These are phyloP conservation scores for Rhodotorula sp. DNA, from an alignment of 1,284 basidiomycete genomes.

Conservation along the genomic window DNA sequence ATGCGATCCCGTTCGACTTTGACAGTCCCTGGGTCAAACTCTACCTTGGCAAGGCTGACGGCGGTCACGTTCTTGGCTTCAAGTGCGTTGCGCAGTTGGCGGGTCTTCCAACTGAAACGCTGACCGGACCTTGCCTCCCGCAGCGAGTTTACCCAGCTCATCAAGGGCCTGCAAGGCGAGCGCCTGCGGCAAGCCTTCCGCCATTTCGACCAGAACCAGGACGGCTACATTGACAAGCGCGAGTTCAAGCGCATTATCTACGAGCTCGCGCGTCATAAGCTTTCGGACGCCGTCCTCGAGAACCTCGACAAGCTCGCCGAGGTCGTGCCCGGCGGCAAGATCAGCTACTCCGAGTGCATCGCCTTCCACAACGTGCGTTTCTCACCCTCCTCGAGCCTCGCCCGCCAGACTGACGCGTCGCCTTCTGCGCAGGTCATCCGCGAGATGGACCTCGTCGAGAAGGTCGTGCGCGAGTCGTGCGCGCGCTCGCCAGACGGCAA, in stretches of 20 bases:
- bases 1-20: conserved; percentile 90
- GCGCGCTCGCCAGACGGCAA: conserved; percentile 88
- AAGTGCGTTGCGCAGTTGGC: conserved; percentile 49
- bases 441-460: conserved; percentile 96
- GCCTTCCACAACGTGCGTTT: conserved; percentile 84
- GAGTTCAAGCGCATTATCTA: conserved; percentile 91
- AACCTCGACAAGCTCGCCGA: conserved; percentile 85
- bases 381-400: too few species aligned
- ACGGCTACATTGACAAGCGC: conserved; percentile 86
- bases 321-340: conserved; percentile 78
- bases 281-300: conserved; percentile 86
- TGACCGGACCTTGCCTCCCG: conserved; percentile 47
- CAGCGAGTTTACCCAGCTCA: conserved; percentile 91
- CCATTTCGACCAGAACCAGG: conserved; percentile 79
- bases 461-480: conserved; percentile 73
- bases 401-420: not conserved
- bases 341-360: conserved; percentile 91
- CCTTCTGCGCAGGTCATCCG: conserved; percentile 45
- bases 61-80: conserved; percentile 88
- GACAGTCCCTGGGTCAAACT: conserved; percentile 93
- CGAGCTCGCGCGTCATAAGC: conserved; percentile 93
- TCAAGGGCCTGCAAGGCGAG: conserved; percentile 96
- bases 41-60: conserved; percentile 86
- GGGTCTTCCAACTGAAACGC: conserved; percentile 10
- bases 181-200: conserved; percentile 90